Base-by-base conservation (phyloP, 305 asterid species). In the Salvia sclarea region DNA sequence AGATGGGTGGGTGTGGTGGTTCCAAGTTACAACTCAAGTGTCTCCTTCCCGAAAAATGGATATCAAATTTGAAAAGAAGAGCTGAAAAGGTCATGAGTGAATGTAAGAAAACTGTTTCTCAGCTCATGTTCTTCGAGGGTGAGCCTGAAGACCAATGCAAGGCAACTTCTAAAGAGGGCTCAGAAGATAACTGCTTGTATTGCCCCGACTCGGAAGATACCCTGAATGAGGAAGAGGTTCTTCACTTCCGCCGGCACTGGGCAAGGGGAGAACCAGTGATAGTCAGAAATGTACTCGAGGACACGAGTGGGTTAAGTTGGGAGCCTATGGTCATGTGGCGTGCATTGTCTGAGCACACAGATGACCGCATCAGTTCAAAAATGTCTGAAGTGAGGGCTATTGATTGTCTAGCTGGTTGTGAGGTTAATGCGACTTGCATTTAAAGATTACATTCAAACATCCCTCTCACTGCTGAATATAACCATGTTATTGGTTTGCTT, bases 261-360 rank as follows among this genome's bases (percentile, higher is more conserved):
- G 79, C 76, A 74, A 83, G 72, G 76, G 97, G 98, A 70, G 95
- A 93, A 71, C 98, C 97, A 2, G 86, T 93, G 10, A 87, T 90
- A 61, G 91, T 93, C 9, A 83, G 68, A 73, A 82, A 85, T 58
- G 92, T 81, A 74, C 91, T 88, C 52, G 91, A 85, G 68, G 87
- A 80, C 67, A 76, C 95, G 3, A 82, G 83, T 45, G 88, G 96
- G 6, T 73, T 93, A 68, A 93, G 98, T 71, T 90, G 98, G 98
- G 97, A 90, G 75, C 98, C 98, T 10, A 79, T 78, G 96, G 98
- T 93, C 52, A 90, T 93, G 96, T 84, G 84, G 96, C 97, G 98
- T 45, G 96, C 96, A 52, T 72, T 93, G 79, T 79, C 86, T 49
- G 93, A 84, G 79, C 83, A 77, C 69, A 53, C 66, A 25, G 83